A percentile compares a stretch with the other conserved stretches of the same genome.
Evolutionary conservation across 2,329 filamentous ascomycete species (phyloP).

Genomic region (Rhynchosporium agropyri): DNA sequence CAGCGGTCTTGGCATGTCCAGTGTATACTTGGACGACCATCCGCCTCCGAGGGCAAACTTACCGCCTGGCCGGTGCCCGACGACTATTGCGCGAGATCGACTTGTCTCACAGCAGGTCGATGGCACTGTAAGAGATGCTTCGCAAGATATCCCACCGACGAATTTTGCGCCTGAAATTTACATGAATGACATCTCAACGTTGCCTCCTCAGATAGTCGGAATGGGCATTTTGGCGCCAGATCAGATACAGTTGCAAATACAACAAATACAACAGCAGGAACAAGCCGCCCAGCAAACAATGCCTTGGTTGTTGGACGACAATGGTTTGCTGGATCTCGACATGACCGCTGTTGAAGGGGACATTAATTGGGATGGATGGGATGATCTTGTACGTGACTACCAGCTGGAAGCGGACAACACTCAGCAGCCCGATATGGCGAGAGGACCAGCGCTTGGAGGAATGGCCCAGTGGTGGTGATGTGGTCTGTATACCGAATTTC

Average conservation of each 20-base stretch:
- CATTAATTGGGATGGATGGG: constrained; percentile 43
- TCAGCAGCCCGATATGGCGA: constrained; percentile 21
- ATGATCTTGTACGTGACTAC: constrained; percentile 43
- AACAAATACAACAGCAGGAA: constrained; percentile 27
- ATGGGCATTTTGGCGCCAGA: constrained; percentile 35
- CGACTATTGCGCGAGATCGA: constrained; percentile 21
- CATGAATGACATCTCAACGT: constrained; percentile 16
- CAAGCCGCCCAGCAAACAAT: constrained; percentile 4
- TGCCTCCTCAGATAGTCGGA: constrained; percentile 32
- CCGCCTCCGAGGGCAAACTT: constrained; percentile 15
- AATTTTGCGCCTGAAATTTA: constrained; percentile 9
- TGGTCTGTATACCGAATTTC: not conserved
- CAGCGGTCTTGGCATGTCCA: constrained; percentile 24
- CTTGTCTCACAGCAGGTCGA: constrained; percentile 14
- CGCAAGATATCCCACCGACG: constrained; percentile 12
- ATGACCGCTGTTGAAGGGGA: constrained; percentile 38
- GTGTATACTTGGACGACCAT: constrained; percentile 21
- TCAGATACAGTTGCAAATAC: constrained; percentile 33
- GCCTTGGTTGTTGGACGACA: constrained; percentile 20
- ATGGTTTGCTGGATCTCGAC: constrained; percentile 37
- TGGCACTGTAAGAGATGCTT: not conserved
- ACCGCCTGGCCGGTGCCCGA: constrained; percentile 17
- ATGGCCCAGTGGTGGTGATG: constrained; percentile 40
- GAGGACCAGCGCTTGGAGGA: constrained; percentile 33
- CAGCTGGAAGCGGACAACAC: constrained; percentile 33